Evolutionary conservation across 495 filamentous ascomycete species (phyloP), one percentile per base, ranked within the genome.

Genomic region (Hyphodiscus hymeniophilus): DNA sequence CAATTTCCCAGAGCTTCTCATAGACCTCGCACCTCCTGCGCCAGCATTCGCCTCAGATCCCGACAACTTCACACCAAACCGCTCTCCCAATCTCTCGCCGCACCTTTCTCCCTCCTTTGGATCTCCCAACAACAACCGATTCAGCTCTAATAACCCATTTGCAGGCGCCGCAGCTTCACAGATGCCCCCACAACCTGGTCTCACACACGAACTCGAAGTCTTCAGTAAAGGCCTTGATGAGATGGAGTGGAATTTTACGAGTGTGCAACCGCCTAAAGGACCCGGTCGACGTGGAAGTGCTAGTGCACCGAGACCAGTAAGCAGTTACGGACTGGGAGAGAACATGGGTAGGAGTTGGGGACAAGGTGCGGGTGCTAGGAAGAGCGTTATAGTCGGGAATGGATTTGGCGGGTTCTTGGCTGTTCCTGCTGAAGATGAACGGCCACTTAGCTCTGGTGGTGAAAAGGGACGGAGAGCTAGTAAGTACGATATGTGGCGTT

Each of bases 141-240:
- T 47, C 32, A 48, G 32, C 31, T 44, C 54, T 41, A 51, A 53
- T 41, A 47, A 42, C 48, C 48, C 54, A 0, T 53, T 50, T 18
- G n/a, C n/a, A n/a, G n/a, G n/a, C 23, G 13, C 31, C 15, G 1
- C 20, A 13, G 8, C 12, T 30, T 10, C 38, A n/a, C 7, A 24
- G 42, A 21, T 10, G 1, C 42, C 7, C 15, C 20, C 40, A 5
- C 16, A 23, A 2, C 47, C 17, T 60, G 39, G 73, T 62, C 53
- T 84, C 74, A 59, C 68, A 51, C 80, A 85, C 50, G 77, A 77
- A 6, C 73, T 95, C 22, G 79, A 85, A 56, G 79, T 95, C 21
- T 94, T 89, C 63, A 87, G 79, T 61, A 95, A 94, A 66, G 84
- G 86, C 21, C 72, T 88, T 16, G 82, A 89, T 50, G 87, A 89